Evolutionary conservation across 139 green algal species (phyloP).

Genomic region (Auxenochlorella protothecoides): DNA sequence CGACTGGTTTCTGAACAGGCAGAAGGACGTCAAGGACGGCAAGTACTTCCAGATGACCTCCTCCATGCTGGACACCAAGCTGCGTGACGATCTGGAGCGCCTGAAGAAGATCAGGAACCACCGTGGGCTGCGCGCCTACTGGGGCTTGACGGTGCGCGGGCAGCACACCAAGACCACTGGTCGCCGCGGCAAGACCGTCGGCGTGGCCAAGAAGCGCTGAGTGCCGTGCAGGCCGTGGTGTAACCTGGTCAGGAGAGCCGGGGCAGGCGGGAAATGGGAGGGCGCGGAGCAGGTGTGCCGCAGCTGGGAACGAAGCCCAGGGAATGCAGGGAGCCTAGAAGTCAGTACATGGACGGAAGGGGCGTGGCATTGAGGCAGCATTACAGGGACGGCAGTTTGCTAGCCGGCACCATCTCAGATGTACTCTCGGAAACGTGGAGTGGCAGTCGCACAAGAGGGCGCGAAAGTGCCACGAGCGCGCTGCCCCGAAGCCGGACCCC

Average conservation of each 20-base stretch:
- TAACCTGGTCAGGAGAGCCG: neutral
- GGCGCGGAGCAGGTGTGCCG: no score
- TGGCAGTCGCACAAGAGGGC: no score
- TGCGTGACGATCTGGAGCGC: constrained; percentile 95
- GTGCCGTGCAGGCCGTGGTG: neutral
- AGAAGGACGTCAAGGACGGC: constrained; percentile 93
- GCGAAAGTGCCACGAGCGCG: no score
- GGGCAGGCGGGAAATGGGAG: no score
- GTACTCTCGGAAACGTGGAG: no score
- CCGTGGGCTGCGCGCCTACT: constrained; percentile 96
- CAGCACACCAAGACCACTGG: constrained; percentile 99
- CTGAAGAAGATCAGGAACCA: constrained; percentile 99
- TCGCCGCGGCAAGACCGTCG: constrained; percentile 81
- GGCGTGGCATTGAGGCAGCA: no score
- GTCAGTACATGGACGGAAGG: no score
- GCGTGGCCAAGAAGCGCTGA: constrained; percentile 25
- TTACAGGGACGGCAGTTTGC: no score
- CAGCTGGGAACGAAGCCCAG: no score
- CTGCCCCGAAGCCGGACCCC: no score
- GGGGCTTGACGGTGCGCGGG: constrained; percentile 91
- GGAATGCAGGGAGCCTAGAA: no score
- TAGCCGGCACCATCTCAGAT: neutral
- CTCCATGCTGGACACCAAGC: constrained; percentile 76
- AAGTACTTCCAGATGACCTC: constrained; percentile 72
- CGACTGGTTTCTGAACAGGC: constrained; percentile 98